Evolutionary conservation across 2,329 filamentous ascomycete species (phyloP).

Genomic region (Paramyrothecium sp.): DNA sequence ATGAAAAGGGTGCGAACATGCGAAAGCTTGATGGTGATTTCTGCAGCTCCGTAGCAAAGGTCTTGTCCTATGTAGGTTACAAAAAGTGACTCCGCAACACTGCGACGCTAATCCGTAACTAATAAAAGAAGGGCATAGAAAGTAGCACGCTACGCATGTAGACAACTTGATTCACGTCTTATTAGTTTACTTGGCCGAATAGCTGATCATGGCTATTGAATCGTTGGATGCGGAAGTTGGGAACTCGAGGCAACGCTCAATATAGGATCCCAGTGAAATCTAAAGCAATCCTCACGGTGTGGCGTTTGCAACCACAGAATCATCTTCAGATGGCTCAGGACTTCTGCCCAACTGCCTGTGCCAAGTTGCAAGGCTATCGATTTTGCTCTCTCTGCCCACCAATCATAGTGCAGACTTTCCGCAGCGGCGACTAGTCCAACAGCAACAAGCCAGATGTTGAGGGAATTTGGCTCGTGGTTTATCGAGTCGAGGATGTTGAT

Average conservation of each 20-base stretch:
- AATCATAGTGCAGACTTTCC: not conserved
- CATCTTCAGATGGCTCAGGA: slow-evolving; percentile 9
- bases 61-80: too few relatives aligned
- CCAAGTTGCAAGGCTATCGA: not conserved
- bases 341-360: slow-evolving; percentile 1
- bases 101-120: too few relatives aligned
- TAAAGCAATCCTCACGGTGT: not conserved
- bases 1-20: too few relatives aligned
- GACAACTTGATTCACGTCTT: too few relatives aligned
- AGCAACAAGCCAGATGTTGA: not conserved
- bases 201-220: too few relatives aligned
- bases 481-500: not conserved
- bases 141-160: too few relatives aligned
- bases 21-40: too few relatives aligned
- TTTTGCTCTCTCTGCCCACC: not conserved
- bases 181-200: too few relatives aligned
- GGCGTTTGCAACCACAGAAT: slow-evolving; percentile 16
- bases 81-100: too few relatives aligned
- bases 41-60: too few relatives aligned
- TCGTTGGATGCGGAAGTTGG: too few relatives aligned
- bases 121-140: too few relatives aligned
- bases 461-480: not conserved
- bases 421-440: not conserved
- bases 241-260: not conserved
- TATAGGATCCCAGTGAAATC: not conserved